phyloP scores from a whole-genome alignment of 768 basidiomycete species.

The Cyathus striatus region DNA sequence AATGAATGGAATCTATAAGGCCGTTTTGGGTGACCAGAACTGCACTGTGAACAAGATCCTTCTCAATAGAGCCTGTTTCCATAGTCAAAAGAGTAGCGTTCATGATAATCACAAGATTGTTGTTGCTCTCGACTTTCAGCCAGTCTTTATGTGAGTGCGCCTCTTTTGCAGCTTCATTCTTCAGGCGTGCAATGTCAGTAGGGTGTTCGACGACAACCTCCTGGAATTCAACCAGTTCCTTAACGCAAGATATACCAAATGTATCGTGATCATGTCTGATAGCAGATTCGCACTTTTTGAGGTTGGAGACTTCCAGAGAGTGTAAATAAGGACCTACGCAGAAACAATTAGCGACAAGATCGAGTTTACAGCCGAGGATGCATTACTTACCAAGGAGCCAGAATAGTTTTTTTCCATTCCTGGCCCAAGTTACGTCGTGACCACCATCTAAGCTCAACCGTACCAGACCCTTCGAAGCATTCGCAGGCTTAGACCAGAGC shows the following conservation, averaged over 20 bases:
- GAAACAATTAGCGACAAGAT: background rate
- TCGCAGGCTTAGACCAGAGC: conserved; percentile 69
- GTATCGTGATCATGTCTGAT: conserved; percentile 44
- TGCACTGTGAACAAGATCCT: conserved; percentile 49
- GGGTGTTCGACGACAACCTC: conserved; percentile 55
- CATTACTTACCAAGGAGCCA: conserved; percentile 63
- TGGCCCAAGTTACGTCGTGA: conserved; percentile 60
- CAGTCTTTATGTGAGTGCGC: conserved; percentile 11
- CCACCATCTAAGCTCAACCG: conserved; percentile 71
- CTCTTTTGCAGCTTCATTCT: conserved; percentile 35
- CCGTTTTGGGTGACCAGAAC: conserved; percentile 52
- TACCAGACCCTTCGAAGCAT: conserved; percentile 55
- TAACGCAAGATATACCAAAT: conserved; percentile 63
- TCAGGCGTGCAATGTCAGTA: conserved; percentile 58
- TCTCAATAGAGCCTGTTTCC: conserved; percentile 43
- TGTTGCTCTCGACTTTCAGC: conserved; percentile 15
- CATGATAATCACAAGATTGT: conserved; percentile 49
- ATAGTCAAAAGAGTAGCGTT: conserved; percentile 73
- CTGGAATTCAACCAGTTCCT: conserved; percentile 48
- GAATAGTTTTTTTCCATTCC: conserved; percentile 60
- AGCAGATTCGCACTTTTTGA: conserved; percentile 40
- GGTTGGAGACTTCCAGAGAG: conserved; percentile 48
- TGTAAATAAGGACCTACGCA: conserved; percentile 57
- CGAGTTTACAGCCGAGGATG: background rate
- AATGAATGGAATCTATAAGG: conserved; percentile 47